phyloP scores from a whole-genome alignment of 2,329 filamentous ascomycete genomes.

The Cordyceps javanica region DNA sequence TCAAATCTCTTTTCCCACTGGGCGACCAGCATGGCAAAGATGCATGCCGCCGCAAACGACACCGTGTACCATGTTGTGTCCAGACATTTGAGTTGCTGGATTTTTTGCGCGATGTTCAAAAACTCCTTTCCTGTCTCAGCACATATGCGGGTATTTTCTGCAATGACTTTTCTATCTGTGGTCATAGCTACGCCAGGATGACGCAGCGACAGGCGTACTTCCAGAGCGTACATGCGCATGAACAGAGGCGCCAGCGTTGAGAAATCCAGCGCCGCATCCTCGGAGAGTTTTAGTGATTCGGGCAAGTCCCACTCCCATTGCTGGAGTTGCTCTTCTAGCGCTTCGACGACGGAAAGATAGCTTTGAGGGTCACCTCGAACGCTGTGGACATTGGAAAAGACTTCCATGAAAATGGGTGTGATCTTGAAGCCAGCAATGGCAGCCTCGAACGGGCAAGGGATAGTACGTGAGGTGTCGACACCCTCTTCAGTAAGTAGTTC shows the following conservation, averaged over 20 bases:
- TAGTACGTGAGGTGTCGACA: conserved; percentile 46
- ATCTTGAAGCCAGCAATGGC: conserved; percentile 62
- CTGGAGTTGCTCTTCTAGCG: conserved; percentile 58
- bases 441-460: conserved; percentile 61
- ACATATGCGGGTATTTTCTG: conserved; percentile 59
- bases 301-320: conserved; percentile 61
- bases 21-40: conserved; percentile 66
- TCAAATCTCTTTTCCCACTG: conserved; percentile 61
- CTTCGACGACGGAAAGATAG: conserved; percentile 58
- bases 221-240: conserved; percentile 46
- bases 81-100: conserved; percentile 60
- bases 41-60: conserved; percentile 65
- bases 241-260: conserved; percentile 49
- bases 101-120: conserved; percentile 50
- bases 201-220: conserved; percentile 53
- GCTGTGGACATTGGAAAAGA: conserved; percentile 72
- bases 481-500: conserved; percentile 61
- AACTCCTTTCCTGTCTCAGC: conserved; percentile 60
- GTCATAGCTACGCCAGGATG: conserved; percentile 56
- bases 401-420: conserved; percentile 61
- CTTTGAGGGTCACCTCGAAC: conserved; percentile 55
- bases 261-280: conserved; percentile 32
- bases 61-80: conserved; percentile 76
- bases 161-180: conserved; percentile 47
- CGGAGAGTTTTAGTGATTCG: conserved; percentile 46